These are phyloP conservation scores for Euryodendron excelsum DNA, from an alignment of 148 eudicot genomes.

Conservation along the genomic window DNA sequence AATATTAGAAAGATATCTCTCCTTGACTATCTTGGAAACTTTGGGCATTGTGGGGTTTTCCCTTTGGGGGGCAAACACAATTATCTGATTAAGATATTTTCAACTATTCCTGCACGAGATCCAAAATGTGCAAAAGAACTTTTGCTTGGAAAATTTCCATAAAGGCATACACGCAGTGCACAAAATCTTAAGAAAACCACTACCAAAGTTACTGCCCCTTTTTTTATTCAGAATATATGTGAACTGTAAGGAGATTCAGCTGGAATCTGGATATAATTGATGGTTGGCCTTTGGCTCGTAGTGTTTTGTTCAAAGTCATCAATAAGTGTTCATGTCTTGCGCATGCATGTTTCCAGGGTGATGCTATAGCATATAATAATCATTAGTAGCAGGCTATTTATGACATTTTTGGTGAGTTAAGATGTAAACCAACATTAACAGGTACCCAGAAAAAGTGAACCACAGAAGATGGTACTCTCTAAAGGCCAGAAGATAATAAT, in stretches of 20 bases:
- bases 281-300: background rate
- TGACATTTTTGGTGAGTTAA: background rate
- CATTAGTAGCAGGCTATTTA: background rate
- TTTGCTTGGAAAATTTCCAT: too few species aligned
- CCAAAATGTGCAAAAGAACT: background rate
- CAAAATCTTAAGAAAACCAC: too few species aligned
- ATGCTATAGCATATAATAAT: too few species aligned
- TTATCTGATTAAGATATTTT: too few species aligned
- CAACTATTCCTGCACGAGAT: background rate
- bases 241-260: background rate
- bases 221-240: background rate
- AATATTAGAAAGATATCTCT: background rate
- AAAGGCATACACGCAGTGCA: background rate
- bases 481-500: constrained; percentile 31
- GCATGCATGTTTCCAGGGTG: background rate
- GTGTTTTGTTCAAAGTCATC: background rate
- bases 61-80: too few species aligned
- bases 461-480: constrained; percentile 24
- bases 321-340: background rate
- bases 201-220: background rate
- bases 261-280: background rate
- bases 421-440: constrained; percentile 31
- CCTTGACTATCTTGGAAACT: background rate
- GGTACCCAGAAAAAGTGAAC: constrained; percentile 27
- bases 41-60: background rate